Percentiles rank a stretch among this genome's conserved stretches.
Conservation (phyloP, 2,329 filamentous ascomycete species). For the Diaporthe batatas region DNA sequence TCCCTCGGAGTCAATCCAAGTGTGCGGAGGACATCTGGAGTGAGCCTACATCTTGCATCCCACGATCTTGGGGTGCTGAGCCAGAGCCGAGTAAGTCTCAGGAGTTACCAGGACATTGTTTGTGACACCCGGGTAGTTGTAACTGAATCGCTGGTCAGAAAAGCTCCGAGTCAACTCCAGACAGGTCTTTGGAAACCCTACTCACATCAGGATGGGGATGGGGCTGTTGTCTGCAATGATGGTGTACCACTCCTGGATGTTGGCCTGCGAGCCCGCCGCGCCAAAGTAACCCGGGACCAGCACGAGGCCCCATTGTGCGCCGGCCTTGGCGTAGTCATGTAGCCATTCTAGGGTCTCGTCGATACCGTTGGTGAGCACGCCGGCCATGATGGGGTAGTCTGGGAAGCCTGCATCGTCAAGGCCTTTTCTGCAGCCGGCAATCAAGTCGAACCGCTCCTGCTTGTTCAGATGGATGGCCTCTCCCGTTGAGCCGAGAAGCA, state of each 20-base stretch:
- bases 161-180: background rate
- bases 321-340: constrained; percentile 64
- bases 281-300: constrained; percentile 77
- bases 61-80: constrained; percentile 74
- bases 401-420: constrained; percentile 68
- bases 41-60: constrained; percentile 71
- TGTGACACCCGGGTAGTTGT: constrained; percentile 74
- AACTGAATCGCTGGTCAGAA: constrained; percentile 50
- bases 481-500: constrained; percentile 74
- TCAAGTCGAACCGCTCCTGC: constrained; percentile 67
- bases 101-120: constrained; percentile 72
- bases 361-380: constrained; percentile 72
- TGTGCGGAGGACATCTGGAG: background rate
- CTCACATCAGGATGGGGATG: constrained; percentile 72
- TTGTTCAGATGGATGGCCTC: constrained; percentile 73
- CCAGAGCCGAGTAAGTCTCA: constrained; percentile 68
- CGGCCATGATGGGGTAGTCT: constrained; percentile 72
- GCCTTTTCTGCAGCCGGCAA: constrained; percentile 67
- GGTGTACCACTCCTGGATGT: constrained; percentile 71
- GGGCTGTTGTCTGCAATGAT: constrained; percentile 71
- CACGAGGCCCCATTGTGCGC: constrained; percentile 73
- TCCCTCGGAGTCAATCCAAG: too few species aligned
- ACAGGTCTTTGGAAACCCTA: constrained; percentile 12
- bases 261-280: constrained; percentile 67
- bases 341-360: constrained; percentile 67